A percentile compares a stretch with the other conserved stretches of the same genome.
Evolutionary conservation across 805 yeast genomes (phyloP).

Genomic region (Starmerella geochares): DNA sequence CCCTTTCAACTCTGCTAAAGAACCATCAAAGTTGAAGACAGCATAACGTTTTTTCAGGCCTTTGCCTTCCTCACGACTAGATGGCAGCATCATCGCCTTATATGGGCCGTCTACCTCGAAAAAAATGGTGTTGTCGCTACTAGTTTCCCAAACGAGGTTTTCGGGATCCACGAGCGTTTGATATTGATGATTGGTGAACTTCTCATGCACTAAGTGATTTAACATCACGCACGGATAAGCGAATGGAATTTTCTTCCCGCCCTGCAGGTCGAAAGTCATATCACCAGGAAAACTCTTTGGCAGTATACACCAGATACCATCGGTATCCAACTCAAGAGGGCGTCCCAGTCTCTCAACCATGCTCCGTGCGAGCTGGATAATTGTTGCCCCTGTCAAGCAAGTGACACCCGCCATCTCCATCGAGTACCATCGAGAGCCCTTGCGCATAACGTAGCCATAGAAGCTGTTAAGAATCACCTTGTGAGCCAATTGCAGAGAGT

Average conservation of each 20-base stretch:
- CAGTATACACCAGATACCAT: slow-evolving; percentile 98
- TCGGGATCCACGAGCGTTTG: slow-evolving; percentile 71
- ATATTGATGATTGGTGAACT: slow-evolving; percentile 89
- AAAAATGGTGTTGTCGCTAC: slow-evolving; percentile 86
- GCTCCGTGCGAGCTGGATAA: slow-evolving; percentile 91
- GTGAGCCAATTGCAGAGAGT: slow-evolving; percentile 91
- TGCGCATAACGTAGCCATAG: slow-evolving; percentile 97
- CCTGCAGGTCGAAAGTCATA: slow-evolving; percentile 54
- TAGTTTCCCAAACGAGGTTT: slow-evolving; percentile 55
- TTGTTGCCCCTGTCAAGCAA: slow-evolving; percentile 94
- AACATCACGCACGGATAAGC: slow-evolving; percentile 96
- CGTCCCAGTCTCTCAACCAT: slow-evolving; percentile 88
- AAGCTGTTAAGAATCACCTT: slow-evolving; percentile 93
- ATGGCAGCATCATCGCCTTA: slow-evolving; percentile 92
- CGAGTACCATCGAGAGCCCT: slow-evolving; percentile 98
- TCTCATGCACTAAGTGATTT: slow-evolving; percentile 81
- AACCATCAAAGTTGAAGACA: slow-evolving; percentile 88
- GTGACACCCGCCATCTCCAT: slow-evolving; percentile 99
- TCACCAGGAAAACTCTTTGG: slow-evolving; percentile 92
- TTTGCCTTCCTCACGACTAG: slow-evolving; percentile 94
- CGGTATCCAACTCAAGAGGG: slow-evolving; percentile 93
- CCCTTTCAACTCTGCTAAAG: slow-evolving; percentile 90
- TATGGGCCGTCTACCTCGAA: slow-evolving; percentile 99
- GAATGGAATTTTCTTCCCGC: slow-evolving; percentile 65
- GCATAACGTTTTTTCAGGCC: slow-evolving; percentile 95